Conservation (phyloP, 2,329 filamentous ascomycete genomes). For the Claviceps monticola region DNA sequence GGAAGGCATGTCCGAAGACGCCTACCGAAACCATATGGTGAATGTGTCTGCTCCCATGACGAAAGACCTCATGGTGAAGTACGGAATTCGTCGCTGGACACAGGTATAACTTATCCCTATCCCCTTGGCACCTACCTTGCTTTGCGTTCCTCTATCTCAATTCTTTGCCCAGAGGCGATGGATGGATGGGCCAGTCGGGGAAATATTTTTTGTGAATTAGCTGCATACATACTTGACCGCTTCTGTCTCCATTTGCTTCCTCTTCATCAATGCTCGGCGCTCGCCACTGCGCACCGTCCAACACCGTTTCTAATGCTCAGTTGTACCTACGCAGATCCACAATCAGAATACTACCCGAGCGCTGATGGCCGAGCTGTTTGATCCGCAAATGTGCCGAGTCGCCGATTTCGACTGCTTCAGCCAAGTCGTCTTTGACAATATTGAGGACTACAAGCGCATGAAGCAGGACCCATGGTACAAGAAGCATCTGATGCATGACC, state of each 20-base stretch:
- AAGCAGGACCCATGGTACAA: constrained; percentile 36
- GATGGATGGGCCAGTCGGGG: too few relatives aligned
- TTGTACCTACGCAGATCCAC: constrained; percentile 22
- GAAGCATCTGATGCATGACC: constrained; percentile 27
- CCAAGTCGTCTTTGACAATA: constrained; percentile 29
- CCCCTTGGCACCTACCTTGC: background rate
- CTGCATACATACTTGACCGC: too few relatives aligned
- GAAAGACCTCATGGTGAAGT: constrained; percentile 33
- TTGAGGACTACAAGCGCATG: constrained; percentile 33
- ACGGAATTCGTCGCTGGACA: constrained; percentile 33
- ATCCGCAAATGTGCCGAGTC: constrained; percentile 32
- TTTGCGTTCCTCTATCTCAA: too few relatives aligned
- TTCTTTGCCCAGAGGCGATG: too few relatives aligned
- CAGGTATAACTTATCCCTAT: constrained; percentile 13
- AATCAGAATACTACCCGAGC: constrained; percentile 15
- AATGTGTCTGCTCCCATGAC: constrained; percentile 32
- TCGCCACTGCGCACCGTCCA: too few relatives aligned
- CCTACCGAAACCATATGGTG: constrained; percentile 30
- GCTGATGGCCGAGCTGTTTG: constrained; percentile 25
- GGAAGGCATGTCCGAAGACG: constrained; percentile 33
- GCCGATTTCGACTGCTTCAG: constrained; percentile 36
- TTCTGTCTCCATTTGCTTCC: too few relatives aligned
- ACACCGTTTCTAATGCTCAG: too few relatives aligned
- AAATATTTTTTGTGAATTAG: too few relatives aligned
- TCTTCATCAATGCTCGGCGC: too few relatives aligned